A percentile compares a stretch with the other conserved stretches of the same genome.
Evolutionary conservation across 2,329 filamentous ascomycete species (phyloP).

Genomic region (Curvularia eragrostidis): DNA sequence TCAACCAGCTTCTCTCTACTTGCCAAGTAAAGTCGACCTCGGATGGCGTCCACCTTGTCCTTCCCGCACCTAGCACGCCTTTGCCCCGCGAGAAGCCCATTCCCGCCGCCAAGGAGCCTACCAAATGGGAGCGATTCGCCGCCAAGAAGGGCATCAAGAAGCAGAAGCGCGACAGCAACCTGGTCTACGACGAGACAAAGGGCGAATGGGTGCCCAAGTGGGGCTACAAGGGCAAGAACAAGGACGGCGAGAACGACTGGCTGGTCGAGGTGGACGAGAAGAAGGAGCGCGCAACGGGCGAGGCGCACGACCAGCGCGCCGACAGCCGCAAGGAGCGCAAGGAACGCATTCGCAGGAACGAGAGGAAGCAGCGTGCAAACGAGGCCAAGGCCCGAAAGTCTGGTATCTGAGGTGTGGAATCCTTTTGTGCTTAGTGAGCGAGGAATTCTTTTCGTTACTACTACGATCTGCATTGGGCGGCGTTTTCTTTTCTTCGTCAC

Average conservation of each 20-base stretch:
- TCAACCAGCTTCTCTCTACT: slow-evolving; percentile 93
- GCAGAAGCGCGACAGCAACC: slow-evolving; percentile 81
- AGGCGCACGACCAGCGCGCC: slow-evolving; percentile 65
- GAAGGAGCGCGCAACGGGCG: slow-evolving; percentile 68
- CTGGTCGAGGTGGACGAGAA: slow-evolving; percentile 86
- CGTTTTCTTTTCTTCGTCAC: neutral
- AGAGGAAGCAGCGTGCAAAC: slow-evolving; percentile 54
- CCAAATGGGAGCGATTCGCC: slow-evolving; percentile 96
- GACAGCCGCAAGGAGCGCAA: slow-evolving; percentile 68
- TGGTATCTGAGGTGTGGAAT: slow-evolving; percentile 26
- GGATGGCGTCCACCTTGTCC: slow-evolving; percentile 76
- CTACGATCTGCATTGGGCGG: slow-evolving; percentile 1
- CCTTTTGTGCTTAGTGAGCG: neutral
- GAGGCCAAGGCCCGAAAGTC: slow-evolving; percentile 72
- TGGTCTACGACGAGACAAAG: slow-evolving; percentile 81
- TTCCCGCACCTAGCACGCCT: slow-evolving; percentile 72
- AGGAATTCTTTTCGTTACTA: slow-evolving; percentile 1
- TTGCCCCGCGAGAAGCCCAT: slow-evolving; percentile 93
- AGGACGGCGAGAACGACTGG: slow-evolving; percentile 83
- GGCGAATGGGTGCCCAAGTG: slow-evolving; percentile 93
- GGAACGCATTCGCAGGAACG: slow-evolving; percentile 52
- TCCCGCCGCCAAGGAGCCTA: slow-evolving; percentile 79
- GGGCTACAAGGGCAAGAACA: slow-evolving; percentile 92
- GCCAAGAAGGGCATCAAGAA: slow-evolving; percentile 95
- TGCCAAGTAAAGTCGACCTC: slow-evolving; percentile 76